phyloP scores from a whole-genome alignment of 768 basidiomycete species.

The Lentinula raphanica region DNA sequence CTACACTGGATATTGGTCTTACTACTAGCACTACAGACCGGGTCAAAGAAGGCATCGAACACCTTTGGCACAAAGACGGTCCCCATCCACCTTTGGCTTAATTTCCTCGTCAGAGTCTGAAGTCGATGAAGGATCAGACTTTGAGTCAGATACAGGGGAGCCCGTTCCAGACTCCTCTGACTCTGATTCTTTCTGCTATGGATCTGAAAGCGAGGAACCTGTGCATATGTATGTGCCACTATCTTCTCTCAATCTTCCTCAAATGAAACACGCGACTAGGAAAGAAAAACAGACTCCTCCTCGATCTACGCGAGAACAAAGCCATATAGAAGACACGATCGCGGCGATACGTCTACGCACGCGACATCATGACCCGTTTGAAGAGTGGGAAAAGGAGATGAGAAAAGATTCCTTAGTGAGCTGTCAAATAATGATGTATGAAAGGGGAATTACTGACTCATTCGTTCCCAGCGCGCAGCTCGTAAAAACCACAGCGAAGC shows the following conservation, averaged over 20 bases:
- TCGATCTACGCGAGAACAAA: conserved; percentile 29
- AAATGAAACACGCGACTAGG: conserved; percentile 1
- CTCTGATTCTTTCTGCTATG: conserved; percentile 35
- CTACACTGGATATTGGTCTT: neutral
- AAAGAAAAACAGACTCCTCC: conserved; percentile 19
- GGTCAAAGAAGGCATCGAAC: neutral
- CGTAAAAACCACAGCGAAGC: conserved; percentile 34
- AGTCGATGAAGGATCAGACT: conserved; percentile 17
- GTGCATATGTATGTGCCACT: conserved; percentile 30
- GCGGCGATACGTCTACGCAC: conserved; percentile 47
- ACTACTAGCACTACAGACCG: conserved; percentile 1
- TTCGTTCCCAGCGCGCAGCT: conserved; percentile 33
- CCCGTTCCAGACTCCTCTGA: conserved; percentile 27
- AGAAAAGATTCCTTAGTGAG: conserved; percentile 49
- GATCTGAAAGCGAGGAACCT: conserved; percentile 38
- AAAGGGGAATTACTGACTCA: neutral
- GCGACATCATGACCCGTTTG: conserved; percentile 50
- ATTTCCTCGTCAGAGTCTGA: conserved; percentile 44
- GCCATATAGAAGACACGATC: conserved; percentile 43
- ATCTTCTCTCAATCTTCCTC: neutral
- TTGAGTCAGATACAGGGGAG: conserved; percentile 26
- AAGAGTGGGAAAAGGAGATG: conserved; percentile 51
- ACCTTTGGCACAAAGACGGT: conserved; percentile 24
- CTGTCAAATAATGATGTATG: neutral
- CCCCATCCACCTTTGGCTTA: conserved; percentile 48